Evolutionary conservation across 352 stramenopile genomes (phyloP).

Genomic region (Phytophthora sojae): DNA sequence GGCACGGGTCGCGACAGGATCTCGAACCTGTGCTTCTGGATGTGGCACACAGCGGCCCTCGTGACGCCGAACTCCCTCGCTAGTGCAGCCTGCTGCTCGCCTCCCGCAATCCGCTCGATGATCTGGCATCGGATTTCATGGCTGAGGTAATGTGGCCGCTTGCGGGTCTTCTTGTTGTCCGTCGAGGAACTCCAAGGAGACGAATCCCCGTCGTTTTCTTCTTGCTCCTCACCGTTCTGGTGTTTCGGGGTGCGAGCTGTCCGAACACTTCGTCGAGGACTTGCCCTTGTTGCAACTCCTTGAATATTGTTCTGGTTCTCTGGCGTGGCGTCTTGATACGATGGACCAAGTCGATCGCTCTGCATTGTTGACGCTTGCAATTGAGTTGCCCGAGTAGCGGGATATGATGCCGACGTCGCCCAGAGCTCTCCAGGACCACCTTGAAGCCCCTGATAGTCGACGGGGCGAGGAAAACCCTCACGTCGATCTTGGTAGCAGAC

Average conservation of each 20-base stretch:
- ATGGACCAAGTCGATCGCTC: neutral
- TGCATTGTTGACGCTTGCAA: neutral
- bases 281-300: neutral
- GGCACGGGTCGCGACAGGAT: neutral
- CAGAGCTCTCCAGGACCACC: neutral
- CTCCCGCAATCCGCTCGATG: constrained; percentile 4
- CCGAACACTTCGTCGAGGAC: neutral
- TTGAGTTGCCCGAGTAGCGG: neutral
- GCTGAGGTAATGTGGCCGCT: constrained; percentile 7
- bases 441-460: neutral
- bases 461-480: neutral
- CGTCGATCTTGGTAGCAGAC: neutral
- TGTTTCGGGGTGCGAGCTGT: neutral
- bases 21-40: constrained; percentile 6
- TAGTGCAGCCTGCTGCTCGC: constrained; percentile 7
- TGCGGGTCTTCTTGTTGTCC: neutral
- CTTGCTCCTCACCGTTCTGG: neutral
- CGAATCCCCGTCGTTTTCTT: neutral
- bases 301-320: neutral
- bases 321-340: neutral
- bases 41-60: constrained; percentile 8
- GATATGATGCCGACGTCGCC: neutral
- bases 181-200: neutral
- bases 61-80: constrained; percentile 4
- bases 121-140: constrained; percentile 5